A percentile compares a stretch with the other conserved stretches of the same genome.
These are phyloP conservation scores for Trichophyton mentagrophytes DNA, from an alignment of 2,329 filamentous ascomycete species.

Conservation along the genomic window DNA sequence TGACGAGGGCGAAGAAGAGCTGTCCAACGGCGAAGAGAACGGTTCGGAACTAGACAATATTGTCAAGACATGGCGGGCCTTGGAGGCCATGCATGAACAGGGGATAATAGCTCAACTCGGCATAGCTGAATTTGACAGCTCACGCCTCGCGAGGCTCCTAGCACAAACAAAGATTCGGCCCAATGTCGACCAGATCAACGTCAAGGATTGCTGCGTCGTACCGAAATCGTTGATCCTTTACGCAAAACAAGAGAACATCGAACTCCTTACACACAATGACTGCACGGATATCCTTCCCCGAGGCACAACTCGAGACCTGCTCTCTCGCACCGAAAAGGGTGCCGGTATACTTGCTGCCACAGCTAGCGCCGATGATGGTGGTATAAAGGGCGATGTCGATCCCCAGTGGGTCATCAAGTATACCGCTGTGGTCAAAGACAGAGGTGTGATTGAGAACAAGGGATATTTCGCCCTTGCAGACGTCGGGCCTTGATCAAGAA, in stretches of 20 bases:
- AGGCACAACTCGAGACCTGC: conserved; percentile 70
- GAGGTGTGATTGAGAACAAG: conserved; percentile 96
- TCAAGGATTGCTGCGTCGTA: conserved; percentile 90
- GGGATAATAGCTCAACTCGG: conserved; percentile 66
- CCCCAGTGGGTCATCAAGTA: conserved; percentile 97
- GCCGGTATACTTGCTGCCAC: conserved; percentile 60
- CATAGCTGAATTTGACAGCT: conserved; percentile 79
- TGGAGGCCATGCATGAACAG: conserved; percentile 60
- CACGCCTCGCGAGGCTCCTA: conserved; percentile 68
- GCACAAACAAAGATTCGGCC: conserved; percentile 58
- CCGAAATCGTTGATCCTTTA: conserved; percentile 74
- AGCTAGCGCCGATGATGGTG: conserved; percentile 38
- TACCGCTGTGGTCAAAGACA: conserved; percentile 82
- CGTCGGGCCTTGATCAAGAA: conserved; percentile 37
- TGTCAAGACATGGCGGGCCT: conserved; percentile 53
- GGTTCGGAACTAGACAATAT: conserved; percentile 40
- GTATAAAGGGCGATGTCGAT: conserved; percentile 62
- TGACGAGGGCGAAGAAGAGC: conserved; percentile 51
- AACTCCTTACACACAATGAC: conserved; percentile 86
- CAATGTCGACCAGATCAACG: conserved; percentile 87
- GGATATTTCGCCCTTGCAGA: conserved; percentile 88
- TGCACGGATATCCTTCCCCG: conserved; percentile 80
- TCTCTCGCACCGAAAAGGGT: conserved; percentile 59
- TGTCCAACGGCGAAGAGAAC: conserved; percentile 50
- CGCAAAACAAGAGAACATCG: conserved; percentile 70